Evolutionary conservation across 75 land plant genomes (phyloP), one percentile per base, ranked within the genome.

Genomic region (Selaginella moellendorffii): DNA sequence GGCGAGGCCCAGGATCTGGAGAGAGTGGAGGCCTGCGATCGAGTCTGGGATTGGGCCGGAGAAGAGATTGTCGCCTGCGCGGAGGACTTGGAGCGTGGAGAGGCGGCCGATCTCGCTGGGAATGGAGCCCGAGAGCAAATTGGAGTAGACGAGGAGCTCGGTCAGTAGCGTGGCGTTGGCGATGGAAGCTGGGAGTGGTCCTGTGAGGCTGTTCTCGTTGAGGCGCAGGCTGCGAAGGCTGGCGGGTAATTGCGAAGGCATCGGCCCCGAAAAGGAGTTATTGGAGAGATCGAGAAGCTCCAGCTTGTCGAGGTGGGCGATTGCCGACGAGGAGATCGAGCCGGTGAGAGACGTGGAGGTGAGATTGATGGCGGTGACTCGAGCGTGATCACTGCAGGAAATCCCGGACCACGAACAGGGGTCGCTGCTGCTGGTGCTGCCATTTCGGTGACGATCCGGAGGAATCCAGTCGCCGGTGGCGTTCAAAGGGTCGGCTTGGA

Each of bases 61-160:
- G 19, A 56, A 21, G 8, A 21, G 59, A 56, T 56, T 56, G n/a
- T 56, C 59, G 9, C 59, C 59, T 9, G 59, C 59, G 2, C 59
- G 5, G 14, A 36, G 14, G 5, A 36, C 14, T 36, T 36, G 46
- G 14, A 36, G 46, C 46, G 5, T 36, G 5, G 46, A 36, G 46
- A 36, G 46, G 46, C 5, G 5, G 46, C 46, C 46, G 46, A 36
- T 36, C 10, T 36, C 46, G 5, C 14, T 14, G 14, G 46, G 46
- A 14, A 36, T 36, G 46, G 46, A 36, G 46, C 46, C 46, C 10
- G 46, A 36, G 10, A 36, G 46, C 10, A 36, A 14, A 36, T 36
- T 36, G 46, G 46, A 36, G 46, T 5, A 36, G 46, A 36, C 46
- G 5, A 36, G 14, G 10, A 36, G 46, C 46, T 36, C 46, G 5